A percentile compares a stretch with the other conserved stretches of the same genome.
Conservation (phyloP, 345 rosid genomes). For the Ceriops tagal region DNA sequence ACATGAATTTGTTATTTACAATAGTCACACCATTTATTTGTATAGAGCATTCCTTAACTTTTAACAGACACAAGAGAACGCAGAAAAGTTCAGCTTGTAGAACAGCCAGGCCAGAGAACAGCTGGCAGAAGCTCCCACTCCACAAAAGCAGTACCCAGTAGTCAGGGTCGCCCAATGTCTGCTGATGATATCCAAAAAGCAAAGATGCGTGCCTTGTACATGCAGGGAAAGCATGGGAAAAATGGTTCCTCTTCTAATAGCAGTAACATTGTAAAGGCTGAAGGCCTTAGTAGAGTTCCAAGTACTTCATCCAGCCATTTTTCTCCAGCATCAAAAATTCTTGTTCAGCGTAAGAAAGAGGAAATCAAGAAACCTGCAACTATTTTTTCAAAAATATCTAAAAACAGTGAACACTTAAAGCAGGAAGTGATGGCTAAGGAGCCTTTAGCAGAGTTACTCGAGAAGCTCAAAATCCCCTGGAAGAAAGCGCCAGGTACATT, state of each 20-base stretch:
- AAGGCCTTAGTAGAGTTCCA: slow-evolving; percentile 36
- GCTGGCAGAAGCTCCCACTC: slow-evolving; percentile 68
- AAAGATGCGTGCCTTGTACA: slow-evolving; percentile 78
- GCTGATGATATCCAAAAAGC: slow-evolving; percentile 99
- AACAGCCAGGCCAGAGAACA: slow-evolving; percentile 88
- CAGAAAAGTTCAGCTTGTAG: slow-evolving; percentile 90
- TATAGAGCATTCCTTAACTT: slow-evolving; percentile 51
- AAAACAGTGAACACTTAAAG: slow-evolving; percentile 26
- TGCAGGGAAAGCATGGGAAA: slow-evolving; percentile 76
- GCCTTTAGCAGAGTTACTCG: slow-evolving; percentile 42
- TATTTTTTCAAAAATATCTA: slow-evolving; percentile 20
- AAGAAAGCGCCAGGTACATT: slow-evolving; percentile 73
- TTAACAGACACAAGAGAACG: slow-evolving; percentile 75
- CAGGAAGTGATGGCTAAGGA: slow-evolving; percentile 41
- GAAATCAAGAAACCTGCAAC: slow-evolving; percentile 33
- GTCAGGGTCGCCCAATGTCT: slow-evolving; percentile 90
- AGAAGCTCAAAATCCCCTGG: slow-evolving; percentile 64
- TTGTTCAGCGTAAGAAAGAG: slow-evolving; percentile 39
- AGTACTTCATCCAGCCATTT: slow-evolving; percentile 26
- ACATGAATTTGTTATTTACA: too few relatives aligned
- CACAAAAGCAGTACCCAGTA: slow-evolving; percentile 46
- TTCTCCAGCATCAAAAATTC: slow-evolving; percentile 29
- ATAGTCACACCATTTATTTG: too few relatives aligned
- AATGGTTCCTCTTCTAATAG: slow-evolving; percentile 44
- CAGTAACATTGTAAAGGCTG: slow-evolving; percentile 39